phyloP scores from a whole-genome alignment of 345 rosid genomes.

The Mallotus nudiflorus region DNA sequence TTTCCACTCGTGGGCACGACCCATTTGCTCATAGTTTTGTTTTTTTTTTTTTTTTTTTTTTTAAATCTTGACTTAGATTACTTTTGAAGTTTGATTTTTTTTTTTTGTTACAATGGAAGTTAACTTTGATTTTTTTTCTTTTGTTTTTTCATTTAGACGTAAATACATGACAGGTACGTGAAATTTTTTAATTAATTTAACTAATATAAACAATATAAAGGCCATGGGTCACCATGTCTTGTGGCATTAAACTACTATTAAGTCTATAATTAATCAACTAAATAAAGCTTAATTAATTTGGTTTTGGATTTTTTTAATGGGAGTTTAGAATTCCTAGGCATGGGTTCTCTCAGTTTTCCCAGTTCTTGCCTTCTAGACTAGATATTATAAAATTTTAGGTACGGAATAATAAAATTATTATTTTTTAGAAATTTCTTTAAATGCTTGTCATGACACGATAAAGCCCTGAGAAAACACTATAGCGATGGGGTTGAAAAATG shows the following conservation, averaged over 20 bases:
- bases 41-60: too few species aligned
- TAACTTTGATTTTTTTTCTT: too few species aligned
- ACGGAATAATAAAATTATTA: background rate
- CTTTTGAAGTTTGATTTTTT: too few species aligned
- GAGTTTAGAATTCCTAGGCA: constrained; percentile 15
- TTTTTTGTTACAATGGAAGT: too few species aligned
- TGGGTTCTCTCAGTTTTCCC: constrained; percentile 8
- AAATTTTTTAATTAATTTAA: too few species aligned
- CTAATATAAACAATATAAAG: too few species aligned
- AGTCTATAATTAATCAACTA: background rate
- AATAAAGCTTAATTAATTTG: background rate
- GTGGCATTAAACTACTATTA: too few species aligned
- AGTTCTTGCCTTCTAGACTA: constrained; percentile 15
- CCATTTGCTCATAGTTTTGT: constrained; percentile 8
- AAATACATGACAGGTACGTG: too few species aligned
- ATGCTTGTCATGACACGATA: background rate
- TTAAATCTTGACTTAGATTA: too few species aligned
- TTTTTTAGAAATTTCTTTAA: background rate
- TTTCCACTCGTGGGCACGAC: constrained; percentile 54
- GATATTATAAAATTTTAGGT: background rate
- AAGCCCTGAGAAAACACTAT: constrained; percentile 13
- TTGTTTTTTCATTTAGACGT: too few species aligned
- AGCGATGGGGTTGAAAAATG: background rate
- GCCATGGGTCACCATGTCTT: too few species aligned
- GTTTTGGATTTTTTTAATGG: background rate